Conservation (phyloP, 2,329 filamentous ascomycete species). For the Botryotinia calthae region DNA sequence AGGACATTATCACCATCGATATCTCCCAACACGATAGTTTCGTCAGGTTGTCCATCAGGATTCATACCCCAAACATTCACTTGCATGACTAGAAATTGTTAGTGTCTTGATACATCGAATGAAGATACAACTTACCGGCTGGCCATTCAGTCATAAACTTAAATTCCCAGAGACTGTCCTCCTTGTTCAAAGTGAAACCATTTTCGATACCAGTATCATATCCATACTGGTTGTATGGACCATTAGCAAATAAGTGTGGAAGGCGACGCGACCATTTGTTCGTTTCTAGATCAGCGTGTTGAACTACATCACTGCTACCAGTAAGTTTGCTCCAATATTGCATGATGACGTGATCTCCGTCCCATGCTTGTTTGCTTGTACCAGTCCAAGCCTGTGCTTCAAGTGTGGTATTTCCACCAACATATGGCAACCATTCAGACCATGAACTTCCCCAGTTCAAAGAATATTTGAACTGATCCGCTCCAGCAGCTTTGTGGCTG, state of each 20-base stretch:
- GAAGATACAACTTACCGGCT: constrained; percentile 39
- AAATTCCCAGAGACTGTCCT: constrained; percentile 53
- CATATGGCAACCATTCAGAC: constrained; percentile 57
- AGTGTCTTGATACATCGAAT: background rate
- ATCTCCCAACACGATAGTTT: constrained; percentile 58
- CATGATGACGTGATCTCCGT: constrained; percentile 59
- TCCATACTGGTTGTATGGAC: constrained; percentile 61
- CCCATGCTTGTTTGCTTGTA: constrained; percentile 56
- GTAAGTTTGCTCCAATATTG: constrained; percentile 61
- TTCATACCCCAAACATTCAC: constrained; percentile 68
- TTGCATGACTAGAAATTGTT: constrained; percentile 43
- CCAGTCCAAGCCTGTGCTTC: constrained; percentile 54
- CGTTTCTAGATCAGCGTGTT: constrained; percentile 54
- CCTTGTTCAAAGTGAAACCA: constrained; percentile 47
- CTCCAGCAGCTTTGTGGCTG: constrained; percentile 59
- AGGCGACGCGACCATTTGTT: constrained; percentile 48
- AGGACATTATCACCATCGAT: constrained; percentile 58
- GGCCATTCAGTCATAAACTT: constrained; percentile 65
- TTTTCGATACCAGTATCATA: constrained; percentile 60
- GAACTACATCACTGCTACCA: constrained; percentile 58
- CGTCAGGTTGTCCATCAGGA: constrained; percentile 59
- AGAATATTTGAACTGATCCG: constrained; percentile 61
- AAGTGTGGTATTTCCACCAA: constrained; percentile 50
- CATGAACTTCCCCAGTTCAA: constrained; percentile 59
- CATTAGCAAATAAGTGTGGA: constrained; percentile 62